Percentiles rank a stretch among this genome's conserved stretches.
Conservation (phyloP, 495 filamentous ascomycete species). For the Penicillium lividum region DNA sequence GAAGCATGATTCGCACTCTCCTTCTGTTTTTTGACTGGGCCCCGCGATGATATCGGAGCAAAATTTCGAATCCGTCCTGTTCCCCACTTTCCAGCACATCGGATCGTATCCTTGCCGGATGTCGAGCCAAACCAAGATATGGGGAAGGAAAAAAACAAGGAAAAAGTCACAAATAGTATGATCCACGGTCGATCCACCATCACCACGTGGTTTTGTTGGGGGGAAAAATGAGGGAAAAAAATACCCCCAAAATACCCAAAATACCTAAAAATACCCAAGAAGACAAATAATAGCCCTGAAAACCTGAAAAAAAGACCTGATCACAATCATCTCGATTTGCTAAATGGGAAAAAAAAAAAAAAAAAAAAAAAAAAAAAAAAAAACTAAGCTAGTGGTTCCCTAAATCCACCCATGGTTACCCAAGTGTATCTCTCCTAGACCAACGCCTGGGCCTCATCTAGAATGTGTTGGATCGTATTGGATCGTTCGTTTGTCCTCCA, state of each 20-base stretch:
- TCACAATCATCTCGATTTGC: background rate
- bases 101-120: background rate
- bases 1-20: slow-evolving; percentile 9
- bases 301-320: background rate
- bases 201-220: slow-evolving; percentile 27
- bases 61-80: slow-evolving; percentile 1
- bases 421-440: background rate
- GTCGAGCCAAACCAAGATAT: background rate
- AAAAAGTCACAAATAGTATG: background rate
- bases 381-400: background rate
- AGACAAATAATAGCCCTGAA: background rate
- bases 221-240: background rate
- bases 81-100: background rate
- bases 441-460: slow-evolving; percentile 37
- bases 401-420: background rate
- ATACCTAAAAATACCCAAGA: no score
- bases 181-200: slow-evolving; percentile 28
- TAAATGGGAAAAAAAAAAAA: background rate
- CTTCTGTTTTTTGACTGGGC: background rate
- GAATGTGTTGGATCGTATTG: slow-evolving; percentile 35
- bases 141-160: background rate
- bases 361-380: background rate
- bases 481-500: slow-evolving; percentile 45
- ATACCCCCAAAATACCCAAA: background rate
- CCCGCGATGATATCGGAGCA: slow-evolving; percentile 1